A percentile compares a stretch with the other conserved stretches of the same genome.
Evolutionary conservation across 345 rosid species (phyloP).

Genomic region (rapeseed (Brassica napus)): Da-Ae NC_063445.1:38045001-38045500

Average conservation of each 20-base stretch:
- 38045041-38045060: constrained; percentile 93
- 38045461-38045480: constrained; percentile 17
- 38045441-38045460: constrained; percentile 40
- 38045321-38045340: constrained; percentile 35
- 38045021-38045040: constrained; percentile 89
- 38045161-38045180: constrained; percentile 59
- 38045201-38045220: constrained; percentile 90
- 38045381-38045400: constrained; percentile 41
- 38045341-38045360: constrained; percentile 42
- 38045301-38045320: constrained; percentile 46
- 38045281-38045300: constrained; percentile 61
- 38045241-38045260: constrained; percentile 66
- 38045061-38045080: constrained; percentile 90
- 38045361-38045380: constrained; percentile 42
- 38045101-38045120: neutral
- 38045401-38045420: constrained; percentile 6
- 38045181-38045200: constrained; percentile 90
- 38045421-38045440: constrained; percentile 8
- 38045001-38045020: constrained; percentile 89
- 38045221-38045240: constrained; percentile 91
- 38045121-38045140: neutral
- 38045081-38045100: constrained; percentile 63
- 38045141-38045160: neutral
- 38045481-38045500: neutral
- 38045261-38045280: constrained; percentile 56